These are phyloP conservation scores for Mucor plumbeus DNA, from an alignment of 371 early-diverging fungal species.

Conservation along the genomic window DNA sequence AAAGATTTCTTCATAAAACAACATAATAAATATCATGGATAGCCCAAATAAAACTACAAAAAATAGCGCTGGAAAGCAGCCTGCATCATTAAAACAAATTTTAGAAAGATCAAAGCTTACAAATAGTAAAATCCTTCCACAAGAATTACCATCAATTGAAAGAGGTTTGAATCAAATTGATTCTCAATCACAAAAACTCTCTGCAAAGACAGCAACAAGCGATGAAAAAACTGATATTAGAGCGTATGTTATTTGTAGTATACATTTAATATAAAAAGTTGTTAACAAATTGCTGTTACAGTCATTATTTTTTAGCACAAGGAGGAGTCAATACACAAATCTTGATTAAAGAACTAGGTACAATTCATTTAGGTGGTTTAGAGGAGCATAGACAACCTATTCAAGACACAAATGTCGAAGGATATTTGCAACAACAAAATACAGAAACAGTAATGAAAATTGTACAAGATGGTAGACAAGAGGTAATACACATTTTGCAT, in stretches of 20 bases:
- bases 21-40: background rate
- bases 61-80: background rate
- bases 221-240: constrained; percentile 35
- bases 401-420: constrained; percentile 52
- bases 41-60: background rate
- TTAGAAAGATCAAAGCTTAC: constrained; percentile 44
- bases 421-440: constrained; percentile 34
- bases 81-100: constrained; percentile 40
- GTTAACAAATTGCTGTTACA: constrained; percentile 1
- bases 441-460: constrained; percentile 37
- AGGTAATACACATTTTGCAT: constrained; percentile 25
- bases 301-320: constrained; percentile 53
- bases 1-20: background rate
- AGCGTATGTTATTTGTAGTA: constrained; percentile 34
- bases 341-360: constrained; percentile 47
- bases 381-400: constrained; percentile 47
- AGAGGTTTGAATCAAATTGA: constrained; percentile 49
- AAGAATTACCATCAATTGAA: constrained; percentile 45
- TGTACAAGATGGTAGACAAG: constrained; percentile 39
- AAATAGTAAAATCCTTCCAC: constrained; percentile 35
- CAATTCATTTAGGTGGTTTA: constrained; percentile 46
- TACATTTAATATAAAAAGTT: background rate
- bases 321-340: constrained; percentile 52
- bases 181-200: constrained; percentile 39
- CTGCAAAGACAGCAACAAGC: constrained; percentile 20